phyloP scores from a whole-genome alignment of 2,329 filamentous ascomycete species.

The Pseudocercospora cruenta region DNA sequence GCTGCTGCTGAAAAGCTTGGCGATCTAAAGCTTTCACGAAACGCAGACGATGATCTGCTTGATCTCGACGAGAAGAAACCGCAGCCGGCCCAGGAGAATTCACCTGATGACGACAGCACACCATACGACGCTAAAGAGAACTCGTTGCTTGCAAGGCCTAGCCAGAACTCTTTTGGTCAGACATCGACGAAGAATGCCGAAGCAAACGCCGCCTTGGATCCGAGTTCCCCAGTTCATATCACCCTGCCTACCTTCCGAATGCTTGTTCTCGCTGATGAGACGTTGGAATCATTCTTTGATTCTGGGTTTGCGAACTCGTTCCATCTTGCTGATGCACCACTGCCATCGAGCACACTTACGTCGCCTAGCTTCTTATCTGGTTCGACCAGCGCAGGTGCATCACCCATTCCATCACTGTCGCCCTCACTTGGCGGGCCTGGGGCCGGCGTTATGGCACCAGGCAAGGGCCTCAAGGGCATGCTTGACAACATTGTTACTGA shows the following conservation, averaged over 20 bases:
- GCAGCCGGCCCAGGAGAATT: slow-evolving; percentile 27
- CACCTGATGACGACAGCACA: not conserved
- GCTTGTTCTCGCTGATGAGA: slow-evolving; percentile 94
- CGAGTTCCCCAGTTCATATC: slow-evolving; percentile 89
- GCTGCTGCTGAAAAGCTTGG: slow-evolving; percentile 47
- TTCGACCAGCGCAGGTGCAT: slow-evolving; percentile 28
- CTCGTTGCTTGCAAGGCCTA: slow-evolving; percentile 33
- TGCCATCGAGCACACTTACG: slow-evolving; percentile 52
- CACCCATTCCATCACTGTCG: slow-evolving; percentile 29
- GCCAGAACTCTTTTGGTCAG: slow-evolving; percentile 41
- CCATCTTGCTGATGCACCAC: slow-evolving; percentile 72
- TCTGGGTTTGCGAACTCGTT: slow-evolving; percentile 92
- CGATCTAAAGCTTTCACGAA: slow-evolving; percentile 76
- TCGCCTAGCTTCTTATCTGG: slow-evolving; percentile 77
- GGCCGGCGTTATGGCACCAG: slow-evolving; percentile 62
- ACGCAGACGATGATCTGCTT: slow-evolving; percentile 61
- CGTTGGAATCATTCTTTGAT: slow-evolving; percentile 96
- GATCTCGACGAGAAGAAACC: slow-evolving; percentile 54
- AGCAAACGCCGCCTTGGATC: slow-evolving; percentile 89
- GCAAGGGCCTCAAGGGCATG: slow-evolving; percentile 83
- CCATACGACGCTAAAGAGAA: slow-evolving; percentile 25
- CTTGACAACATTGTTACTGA: slow-evolving; percentile 97
- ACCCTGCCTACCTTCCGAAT: slow-evolving; percentile 97
- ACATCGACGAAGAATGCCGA: slow-evolving; percentile 66
- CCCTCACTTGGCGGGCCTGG: slow-evolving; percentile 37